Percentiles rank a stretch among this genome's conserved stretches.
Evolutionary conservation across 1,284 basidiomycete genomes (phyloP).

Genomic region (Tetrapyrgos nigripes): DNA sequence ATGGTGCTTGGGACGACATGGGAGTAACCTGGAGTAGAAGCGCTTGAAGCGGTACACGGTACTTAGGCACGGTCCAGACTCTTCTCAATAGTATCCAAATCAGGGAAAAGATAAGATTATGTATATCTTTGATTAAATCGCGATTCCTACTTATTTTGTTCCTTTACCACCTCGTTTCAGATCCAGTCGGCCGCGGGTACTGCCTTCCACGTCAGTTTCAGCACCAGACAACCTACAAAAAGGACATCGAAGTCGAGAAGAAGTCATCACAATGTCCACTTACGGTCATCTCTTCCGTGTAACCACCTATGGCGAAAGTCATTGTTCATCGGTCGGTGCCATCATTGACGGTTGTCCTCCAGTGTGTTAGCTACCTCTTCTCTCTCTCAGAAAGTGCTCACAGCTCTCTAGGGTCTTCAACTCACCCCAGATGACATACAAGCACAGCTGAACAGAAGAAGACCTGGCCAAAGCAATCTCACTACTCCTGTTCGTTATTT

Average conservation of each 20-base stretch:
- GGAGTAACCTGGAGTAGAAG: no score
- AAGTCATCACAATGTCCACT: constrained; percentile 75
- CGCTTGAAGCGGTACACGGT: no score
- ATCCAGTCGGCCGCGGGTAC: neutral
- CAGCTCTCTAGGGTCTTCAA: constrained; percentile 72
- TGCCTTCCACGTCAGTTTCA: neutral
- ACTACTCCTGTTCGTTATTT: constrained; percentile 85
- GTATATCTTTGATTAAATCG: neutral
- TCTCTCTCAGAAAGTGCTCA: constrained; percentile 2
- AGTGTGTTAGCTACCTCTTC: constrained; percentile 50
- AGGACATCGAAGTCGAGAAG: neutral
- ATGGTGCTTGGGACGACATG: no score
- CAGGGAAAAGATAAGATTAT: neutral
- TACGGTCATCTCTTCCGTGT: constrained; percentile 93
- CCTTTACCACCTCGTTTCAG: neutral
- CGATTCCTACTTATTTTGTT: no score
- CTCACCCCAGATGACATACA: constrained; percentile 90
- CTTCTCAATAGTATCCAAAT: neutral
- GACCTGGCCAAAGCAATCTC: constrained; percentile 96
- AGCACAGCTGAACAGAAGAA: constrained; percentile 87
- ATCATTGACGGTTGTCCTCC: constrained; percentile 98
- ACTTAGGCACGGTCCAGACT: no score
- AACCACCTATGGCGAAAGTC: constrained; percentile 97
- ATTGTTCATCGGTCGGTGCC: constrained; percentile 96
- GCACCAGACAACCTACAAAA: neutral